Evolutionary conservation across 176 grass and related monocot genomes (phyloP).

Genomic region (Oryza nivara): DNA sequence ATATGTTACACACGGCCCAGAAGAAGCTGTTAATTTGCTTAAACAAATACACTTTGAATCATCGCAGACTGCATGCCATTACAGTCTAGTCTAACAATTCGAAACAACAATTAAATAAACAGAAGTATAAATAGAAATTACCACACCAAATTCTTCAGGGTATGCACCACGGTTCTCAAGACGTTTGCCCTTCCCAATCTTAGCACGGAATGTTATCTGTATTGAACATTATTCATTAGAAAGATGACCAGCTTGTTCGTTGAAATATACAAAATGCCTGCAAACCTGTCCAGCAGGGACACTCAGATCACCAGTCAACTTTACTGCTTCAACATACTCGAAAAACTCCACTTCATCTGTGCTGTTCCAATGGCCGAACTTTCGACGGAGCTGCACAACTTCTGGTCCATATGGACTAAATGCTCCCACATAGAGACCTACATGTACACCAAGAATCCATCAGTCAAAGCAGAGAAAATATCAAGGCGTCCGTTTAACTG

Average conservation of each 20-base stretch:
- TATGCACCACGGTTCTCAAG: constrained; percentile 77
- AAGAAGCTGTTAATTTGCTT: constrained; percentile 27
- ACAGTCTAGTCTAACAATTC: neutral
- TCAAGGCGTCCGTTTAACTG: constrained; percentile 28
- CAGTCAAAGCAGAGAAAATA: constrained; percentile 25
- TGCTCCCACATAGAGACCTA: constrained; percentile 94
- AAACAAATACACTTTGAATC: neutral
- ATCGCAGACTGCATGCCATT: neutral
- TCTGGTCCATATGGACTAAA: constrained; percentile 97
- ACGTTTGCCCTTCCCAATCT: constrained; percentile 81
- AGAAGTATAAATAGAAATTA: constrained; percentile 42
- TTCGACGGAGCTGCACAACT: constrained; percentile 82
- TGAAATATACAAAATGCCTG: constrained; percentile 12
- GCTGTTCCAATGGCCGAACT: constrained; percentile 84
- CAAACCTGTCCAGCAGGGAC: constrained; percentile 92
- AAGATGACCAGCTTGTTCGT: constrained; percentile 15
- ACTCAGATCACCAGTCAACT: constrained; percentile 97
- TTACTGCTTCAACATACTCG: constrained; percentile 96
- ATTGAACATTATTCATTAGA: constrained; percentile 14
- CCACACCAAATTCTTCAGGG: constrained; percentile 93
- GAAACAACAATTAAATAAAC: constrained; percentile 21
- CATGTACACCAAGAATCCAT: constrained; percentile 31
- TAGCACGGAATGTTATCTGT: constrained; percentile 94
- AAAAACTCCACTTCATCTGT: constrained; percentile 80
- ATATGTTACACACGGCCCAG: neutral